Evolutionary conservation across 2,329 filamentous ascomycete species (phyloP).

Genomic region (Endocalyx cinctus): DNA sequence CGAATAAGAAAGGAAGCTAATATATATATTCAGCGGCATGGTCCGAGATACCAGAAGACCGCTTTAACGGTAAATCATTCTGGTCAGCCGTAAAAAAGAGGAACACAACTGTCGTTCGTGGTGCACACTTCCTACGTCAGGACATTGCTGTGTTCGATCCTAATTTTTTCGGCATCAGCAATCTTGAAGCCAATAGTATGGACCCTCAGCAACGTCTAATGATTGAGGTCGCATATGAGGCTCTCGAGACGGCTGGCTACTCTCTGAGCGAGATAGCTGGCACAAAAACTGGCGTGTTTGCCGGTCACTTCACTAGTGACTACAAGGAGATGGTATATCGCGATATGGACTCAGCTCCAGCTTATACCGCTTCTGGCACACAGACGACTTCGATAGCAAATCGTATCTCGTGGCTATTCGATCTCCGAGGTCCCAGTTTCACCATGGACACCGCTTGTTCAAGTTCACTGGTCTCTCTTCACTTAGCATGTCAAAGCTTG

Average conservation of each 20-base stretch:
- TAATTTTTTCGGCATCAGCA: slow-evolving; percentile 7
- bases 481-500: neutral
- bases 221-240: slow-evolving; percentile 8
- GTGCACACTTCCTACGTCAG: slow-evolving; percentile 7
- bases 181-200: slow-evolving; percentile 5
- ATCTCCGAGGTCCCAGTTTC: slow-evolving; percentile 5
- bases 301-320: slow-evolving; percentile 8
- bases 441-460: neutral
- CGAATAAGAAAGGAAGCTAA: too few relatives aligned
- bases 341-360: slow-evolving; percentile 6
- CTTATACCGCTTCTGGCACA: slow-evolving; percentile 6
- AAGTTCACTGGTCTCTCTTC: neutral
- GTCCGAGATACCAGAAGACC: neutral
- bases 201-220: slow-evolving; percentile 9
- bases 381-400: slow-evolving; percentile 7
- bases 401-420: slow-evolving; percentile 8
- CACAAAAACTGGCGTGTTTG: slow-evolving; percentile 3
- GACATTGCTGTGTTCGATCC: slow-evolving; percentile 7
- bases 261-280: slow-evolving; percentile 6
- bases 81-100: too few relatives aligned
- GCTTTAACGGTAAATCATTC: neutral
- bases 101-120: neutral
- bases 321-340: slow-evolving; percentile 3
- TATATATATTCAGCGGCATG: too few relatives aligned
- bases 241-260: slow-evolving; percentile 5